Conservation (phyloP, 139 green algal genomes). For the Chlorella vulgaris region DNA sequence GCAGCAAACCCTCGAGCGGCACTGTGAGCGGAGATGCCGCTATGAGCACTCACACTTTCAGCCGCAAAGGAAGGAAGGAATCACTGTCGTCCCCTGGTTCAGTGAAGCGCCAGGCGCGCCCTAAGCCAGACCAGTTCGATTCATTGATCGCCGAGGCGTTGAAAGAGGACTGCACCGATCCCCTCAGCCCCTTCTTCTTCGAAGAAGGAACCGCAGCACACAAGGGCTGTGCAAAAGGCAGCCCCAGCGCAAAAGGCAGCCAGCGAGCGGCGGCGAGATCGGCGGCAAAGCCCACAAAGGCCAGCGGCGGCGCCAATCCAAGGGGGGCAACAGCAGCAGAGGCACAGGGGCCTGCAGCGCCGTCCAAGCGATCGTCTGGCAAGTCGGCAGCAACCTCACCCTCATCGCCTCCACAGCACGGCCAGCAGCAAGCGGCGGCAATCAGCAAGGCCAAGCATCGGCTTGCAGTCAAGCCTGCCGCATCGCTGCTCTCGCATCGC, state of each 20-base stretch:
- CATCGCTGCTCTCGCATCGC: background rate
- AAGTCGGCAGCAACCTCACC: too few species aligned
- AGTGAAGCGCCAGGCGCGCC: background rate
- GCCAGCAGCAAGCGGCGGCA: background rate
- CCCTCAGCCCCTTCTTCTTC: background rate
- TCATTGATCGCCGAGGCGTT: background rate
- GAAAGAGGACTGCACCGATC: background rate
- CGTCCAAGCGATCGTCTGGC: too few species aligned
- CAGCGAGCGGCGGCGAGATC: background rate
- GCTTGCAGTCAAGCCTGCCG: background rate
- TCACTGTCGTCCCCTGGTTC: background rate
- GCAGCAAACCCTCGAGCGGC: too few species aligned
- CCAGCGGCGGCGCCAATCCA: too few species aligned
- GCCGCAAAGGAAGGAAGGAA: background rate
- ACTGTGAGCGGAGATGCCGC: background rate
- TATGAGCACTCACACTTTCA: conserved; percentile 1
- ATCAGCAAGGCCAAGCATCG: background rate
- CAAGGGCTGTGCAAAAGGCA: background rate
- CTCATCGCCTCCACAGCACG: too few species aligned
- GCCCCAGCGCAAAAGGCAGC: background rate
- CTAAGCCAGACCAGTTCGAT: background rate
- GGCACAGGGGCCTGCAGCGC: too few species aligned
- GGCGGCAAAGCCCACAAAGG: too few species aligned
- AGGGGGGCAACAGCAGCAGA: background rate
- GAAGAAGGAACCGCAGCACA: background rate